phyloP scores from a whole-genome alignment of 352 stramenopile species.

The Globisporangium paroecandrum region DNA sequence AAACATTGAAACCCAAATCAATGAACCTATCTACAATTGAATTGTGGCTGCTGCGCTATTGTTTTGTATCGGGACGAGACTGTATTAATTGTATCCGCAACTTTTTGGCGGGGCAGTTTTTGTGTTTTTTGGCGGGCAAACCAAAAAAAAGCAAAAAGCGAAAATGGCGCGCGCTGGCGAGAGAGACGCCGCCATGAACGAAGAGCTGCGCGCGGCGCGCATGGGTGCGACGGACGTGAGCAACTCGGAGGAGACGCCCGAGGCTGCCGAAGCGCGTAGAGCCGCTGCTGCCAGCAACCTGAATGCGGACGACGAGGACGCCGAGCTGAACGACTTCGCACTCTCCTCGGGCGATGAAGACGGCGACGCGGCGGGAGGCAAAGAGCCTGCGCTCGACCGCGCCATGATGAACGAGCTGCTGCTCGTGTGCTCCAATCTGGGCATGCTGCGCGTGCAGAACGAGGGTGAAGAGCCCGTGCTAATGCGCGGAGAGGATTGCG shows the following conservation, averaged over 20 bases:
- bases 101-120: neutral
- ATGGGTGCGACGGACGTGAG: conserved; percentile 9
- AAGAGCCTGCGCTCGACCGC: conserved; percentile 41
- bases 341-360: conserved; percentile 51
- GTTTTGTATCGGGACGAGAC: no score
- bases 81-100: neutral
- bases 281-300: conserved; percentile 17
- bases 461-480: conserved; percentile 61
- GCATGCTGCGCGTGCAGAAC: conserved; percentile 61
- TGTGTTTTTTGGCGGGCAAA: conserved; percentile 3
- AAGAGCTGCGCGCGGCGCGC: conserved; percentile 7
- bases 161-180: conserved; percentile 8
- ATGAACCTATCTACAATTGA: neutral
- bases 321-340: conserved; percentile 54
- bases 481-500: conserved; percentile 82
- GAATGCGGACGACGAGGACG: conserved; percentile 14
- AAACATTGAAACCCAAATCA: neutral
- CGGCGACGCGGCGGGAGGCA: conserved; percentile 20
- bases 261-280: conserved; percentile 9
- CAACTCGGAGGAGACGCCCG: conserved; percentile 13
- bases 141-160: neutral
- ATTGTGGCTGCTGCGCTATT: neutral
- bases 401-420: conserved; percentile 86
- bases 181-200: neutral
- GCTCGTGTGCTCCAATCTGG: conserved; percentile 86